phyloP scores from a whole-genome alignment of 2,329 filamentous ascomycete genomes.

The Alternaria brassicicola region DNA sequence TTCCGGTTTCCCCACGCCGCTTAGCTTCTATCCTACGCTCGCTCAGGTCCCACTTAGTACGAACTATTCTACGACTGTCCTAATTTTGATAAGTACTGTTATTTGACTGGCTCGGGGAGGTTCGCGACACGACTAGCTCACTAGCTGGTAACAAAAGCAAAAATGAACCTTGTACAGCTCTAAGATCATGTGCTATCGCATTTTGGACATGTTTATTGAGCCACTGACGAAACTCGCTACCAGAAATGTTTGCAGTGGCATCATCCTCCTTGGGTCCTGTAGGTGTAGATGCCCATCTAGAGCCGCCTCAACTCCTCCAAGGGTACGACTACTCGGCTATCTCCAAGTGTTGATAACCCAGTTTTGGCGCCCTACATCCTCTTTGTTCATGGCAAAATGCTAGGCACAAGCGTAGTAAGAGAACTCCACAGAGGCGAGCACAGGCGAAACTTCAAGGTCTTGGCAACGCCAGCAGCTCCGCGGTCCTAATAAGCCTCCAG shows the following conservation, averaged over 20 bases:
- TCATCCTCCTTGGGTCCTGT: not conserved
- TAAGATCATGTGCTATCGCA: not conserved
- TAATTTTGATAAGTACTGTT: not conserved
- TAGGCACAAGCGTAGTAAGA: not conserved
- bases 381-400: not conserved
- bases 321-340: not conserved
- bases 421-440: not conserved
- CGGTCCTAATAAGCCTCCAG: not conserved
- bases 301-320: not conserved
- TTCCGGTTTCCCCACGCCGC: not conserved
- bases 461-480: not conserved
- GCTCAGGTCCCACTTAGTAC: no score
- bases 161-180: not conserved
- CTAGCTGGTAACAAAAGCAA: not conserved
- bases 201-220: not conserved
- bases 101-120: not conserved
- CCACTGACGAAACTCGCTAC: not conserved
- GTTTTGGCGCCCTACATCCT: not conserved
- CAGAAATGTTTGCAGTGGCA: not conserved
- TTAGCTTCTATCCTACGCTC: not conserved
- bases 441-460: not conserved
- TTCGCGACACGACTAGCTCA: not conserved
- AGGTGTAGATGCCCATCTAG: not conserved
- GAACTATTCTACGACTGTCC: not conserved
- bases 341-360: not conserved